Percentiles rank a stretch among this genome's conserved stretches.
Conservation (phyloP, 257 asterid species). For the Solanum lignicaule region DNA sequence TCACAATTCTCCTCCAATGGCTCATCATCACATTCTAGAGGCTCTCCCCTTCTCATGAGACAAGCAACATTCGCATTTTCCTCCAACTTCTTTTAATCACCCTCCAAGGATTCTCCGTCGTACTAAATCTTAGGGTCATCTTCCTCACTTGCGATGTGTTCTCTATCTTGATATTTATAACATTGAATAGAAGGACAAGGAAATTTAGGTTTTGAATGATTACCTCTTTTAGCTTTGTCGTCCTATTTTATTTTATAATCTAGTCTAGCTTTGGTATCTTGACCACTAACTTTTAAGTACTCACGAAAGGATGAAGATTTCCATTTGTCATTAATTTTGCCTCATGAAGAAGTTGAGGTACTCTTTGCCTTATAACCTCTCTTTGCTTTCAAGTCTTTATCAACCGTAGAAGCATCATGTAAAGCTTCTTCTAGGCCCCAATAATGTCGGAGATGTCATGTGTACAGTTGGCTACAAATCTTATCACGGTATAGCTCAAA, state of each 20-base stretch:
- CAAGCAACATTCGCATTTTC: neutral
- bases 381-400: neutral
- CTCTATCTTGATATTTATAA: neutral
- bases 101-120: neutral
- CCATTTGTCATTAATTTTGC: neutral
- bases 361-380: neutral
- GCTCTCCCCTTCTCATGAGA: neutral
- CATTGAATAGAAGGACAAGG: neutral
- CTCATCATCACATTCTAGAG: neutral
- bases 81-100: neutral
- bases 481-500: neutral
- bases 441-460: neutral
- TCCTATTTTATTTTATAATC: neutral
- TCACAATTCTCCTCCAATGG: neutral
- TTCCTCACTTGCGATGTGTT: neutral
- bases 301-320: neutral
- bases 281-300: neutral
- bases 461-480: neutral
- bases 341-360: neutral
- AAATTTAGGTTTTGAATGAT: neutral
- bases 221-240: neutral
- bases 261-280: neutral
- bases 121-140: neutral
- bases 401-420: neutral
- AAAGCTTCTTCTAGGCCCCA: neutral